phyloP scores from a whole-genome alignment of 805 yeast genomes.

The Kodamaea kaohsiungensis region DNA sequence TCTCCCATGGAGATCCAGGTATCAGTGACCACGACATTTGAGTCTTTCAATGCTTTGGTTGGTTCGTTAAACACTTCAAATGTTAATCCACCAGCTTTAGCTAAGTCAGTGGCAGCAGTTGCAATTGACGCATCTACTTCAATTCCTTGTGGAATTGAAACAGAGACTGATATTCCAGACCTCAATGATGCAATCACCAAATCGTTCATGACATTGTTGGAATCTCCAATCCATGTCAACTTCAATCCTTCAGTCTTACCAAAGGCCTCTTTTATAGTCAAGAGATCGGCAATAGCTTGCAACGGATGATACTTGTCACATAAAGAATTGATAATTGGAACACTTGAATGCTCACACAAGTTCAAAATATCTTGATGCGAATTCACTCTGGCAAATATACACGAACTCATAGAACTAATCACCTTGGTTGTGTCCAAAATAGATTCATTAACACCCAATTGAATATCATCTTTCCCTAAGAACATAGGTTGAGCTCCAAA shows the following conservation, averaged over 20 bases:
- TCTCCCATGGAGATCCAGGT: constrained; percentile 99
- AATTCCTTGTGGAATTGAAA: constrained; percentile 82
- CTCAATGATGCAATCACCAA: constrained; percentile 84
- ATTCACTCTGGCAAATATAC: constrained; percentile 94
- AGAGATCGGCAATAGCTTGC: constrained; percentile 89
- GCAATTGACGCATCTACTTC: constrained; percentile 60
- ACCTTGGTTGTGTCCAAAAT: constrained; percentile 87
- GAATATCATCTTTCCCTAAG: constrained; percentile 94
- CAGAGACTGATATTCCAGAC: constrained; percentile 76
- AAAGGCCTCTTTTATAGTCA: constrained; percentile 82
- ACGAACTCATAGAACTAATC: constrained; percentile 93
- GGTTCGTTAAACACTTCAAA: constrained; percentile 74
- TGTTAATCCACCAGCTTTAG: constrained; percentile 44
- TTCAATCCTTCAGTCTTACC: constrained; percentile 61
- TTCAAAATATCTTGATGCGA: constrained; percentile 79
- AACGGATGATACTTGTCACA: constrained; percentile 94
- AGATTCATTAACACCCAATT: constrained; percentile 92
- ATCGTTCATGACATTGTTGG: constrained; percentile 94
- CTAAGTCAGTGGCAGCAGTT: constrained; percentile 53
- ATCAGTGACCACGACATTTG: constrained; percentile 89
- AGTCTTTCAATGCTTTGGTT: constrained; percentile 63
- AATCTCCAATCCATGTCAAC: constrained; percentile 94
- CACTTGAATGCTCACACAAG: constrained; percentile 74
- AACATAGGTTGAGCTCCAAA: constrained; percentile 97
- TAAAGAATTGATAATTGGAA: constrained; percentile 90